phyloP scores from a whole-genome alignment of 176 grass and related monocot species.

The Oryza officinalis region DNA sequence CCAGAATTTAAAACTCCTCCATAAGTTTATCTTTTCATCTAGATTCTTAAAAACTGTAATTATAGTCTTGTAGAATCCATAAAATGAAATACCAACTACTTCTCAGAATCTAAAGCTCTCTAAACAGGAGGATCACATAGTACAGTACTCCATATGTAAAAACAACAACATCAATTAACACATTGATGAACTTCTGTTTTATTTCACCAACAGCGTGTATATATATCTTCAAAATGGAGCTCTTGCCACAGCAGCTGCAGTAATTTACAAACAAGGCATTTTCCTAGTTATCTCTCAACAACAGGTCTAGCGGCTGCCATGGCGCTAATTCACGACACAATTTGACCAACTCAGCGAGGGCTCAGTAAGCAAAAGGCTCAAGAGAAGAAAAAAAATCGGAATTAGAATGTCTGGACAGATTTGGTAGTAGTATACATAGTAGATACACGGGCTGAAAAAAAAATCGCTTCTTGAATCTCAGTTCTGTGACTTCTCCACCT shows the following conservation, averaged over 20 bases:
- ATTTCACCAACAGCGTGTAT: conserved; percentile 29
- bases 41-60: no score
- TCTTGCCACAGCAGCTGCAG: conserved; percentile 41
- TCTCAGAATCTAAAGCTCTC: no score
- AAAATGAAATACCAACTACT: no score
- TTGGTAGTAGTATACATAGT: conserved; percentile 36
- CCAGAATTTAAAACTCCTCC: no score
- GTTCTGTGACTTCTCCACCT: conserved; percentile 84
- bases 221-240: conserved; percentile 35
- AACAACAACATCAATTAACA: conserved; percentile 6
- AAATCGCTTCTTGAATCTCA: conserved; percentile 39
- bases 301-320: conserved; percentile 34
- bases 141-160: background rate
- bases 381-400: conserved; percentile 30
- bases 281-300: background rate
- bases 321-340: conserved; percentile 37
- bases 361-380: conserved; percentile 32
- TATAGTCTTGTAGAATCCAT: no score
- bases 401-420: conserved; percentile 38
- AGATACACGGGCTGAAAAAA: conserved; percentile 44
- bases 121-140: background rate
- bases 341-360: conserved; percentile 31
- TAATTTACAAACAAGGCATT: conserved; percentile 40
- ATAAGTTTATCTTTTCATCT: no score
- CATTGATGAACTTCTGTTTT: conserved; percentile 32